Percentiles rank a stretch among this genome's conserved stretches.
Evolutionary conservation across 2,329 filamentous ascomycete species (phyloP).

Genomic region (Fusarium metavorans): DNA sequence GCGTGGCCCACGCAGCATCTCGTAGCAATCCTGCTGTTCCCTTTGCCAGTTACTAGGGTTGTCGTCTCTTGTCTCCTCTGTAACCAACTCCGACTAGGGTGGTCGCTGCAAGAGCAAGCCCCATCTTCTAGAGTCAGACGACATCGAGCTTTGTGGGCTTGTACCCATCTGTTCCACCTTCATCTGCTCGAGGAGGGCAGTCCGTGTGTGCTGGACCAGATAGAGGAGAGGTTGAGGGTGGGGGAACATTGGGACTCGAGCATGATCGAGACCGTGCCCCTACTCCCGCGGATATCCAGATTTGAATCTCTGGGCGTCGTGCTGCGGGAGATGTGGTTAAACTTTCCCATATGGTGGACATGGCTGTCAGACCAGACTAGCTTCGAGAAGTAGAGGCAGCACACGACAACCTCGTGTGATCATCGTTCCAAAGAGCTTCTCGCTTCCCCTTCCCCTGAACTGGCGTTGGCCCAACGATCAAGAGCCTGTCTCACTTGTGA

Average conservation of each 20-base stretch:
- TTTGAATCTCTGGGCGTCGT: constrained; percentile 9
- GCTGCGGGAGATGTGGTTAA: constrained; percentile 10
- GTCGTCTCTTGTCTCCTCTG: constrained; percentile 28
- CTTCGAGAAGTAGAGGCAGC: constrained; percentile 12
- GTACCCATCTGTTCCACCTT: constrained; percentile 24
- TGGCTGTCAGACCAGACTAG: constrained; percentile 8
- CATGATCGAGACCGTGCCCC: not conserved
- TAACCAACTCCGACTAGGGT: constrained; percentile 7
- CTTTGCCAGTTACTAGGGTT: constrained; percentile 15
- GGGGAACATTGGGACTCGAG: constrained; percentile 13
- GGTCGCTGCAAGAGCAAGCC: constrained; percentile 3
- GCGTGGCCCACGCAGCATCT: constrained; percentile 27
- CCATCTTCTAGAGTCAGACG: constrained; percentile 31
- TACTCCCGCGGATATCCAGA: constrained; percentile 5
- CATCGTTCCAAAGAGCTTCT: constrained; percentile 18
- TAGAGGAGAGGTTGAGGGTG: constrained; percentile 2
- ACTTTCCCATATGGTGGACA: not conserved
- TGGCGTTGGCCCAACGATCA: constrained; percentile 14
- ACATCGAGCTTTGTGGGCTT: constrained; percentile 26
- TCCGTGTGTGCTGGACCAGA: not conserved
- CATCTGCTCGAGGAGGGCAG: not conserved
- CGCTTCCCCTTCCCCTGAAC: constrained; percentile 33
- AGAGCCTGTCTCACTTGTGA: constrained; percentile 28
- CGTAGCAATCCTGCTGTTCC: constrained; percentile 13
- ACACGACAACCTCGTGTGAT: constrained; percentile 32